phyloP scores from a whole-genome alignment of 169 alveolate species.

The Cryptosporidium felis region DNA sequence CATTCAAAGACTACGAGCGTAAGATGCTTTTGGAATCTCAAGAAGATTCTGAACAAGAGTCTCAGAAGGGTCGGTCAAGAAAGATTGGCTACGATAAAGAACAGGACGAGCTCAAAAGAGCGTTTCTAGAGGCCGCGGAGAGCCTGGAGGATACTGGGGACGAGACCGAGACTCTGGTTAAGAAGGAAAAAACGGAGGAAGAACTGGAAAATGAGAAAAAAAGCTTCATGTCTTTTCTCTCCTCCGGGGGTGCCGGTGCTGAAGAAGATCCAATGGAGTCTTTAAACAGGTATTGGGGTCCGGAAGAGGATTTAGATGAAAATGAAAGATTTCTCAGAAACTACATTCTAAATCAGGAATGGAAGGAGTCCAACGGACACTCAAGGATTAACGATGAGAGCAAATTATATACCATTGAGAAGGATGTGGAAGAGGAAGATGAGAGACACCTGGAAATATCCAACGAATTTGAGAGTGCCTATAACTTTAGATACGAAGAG shows the following conservation, averaged over 20 bases:
- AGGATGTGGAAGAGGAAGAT: conserved; percentile 81
- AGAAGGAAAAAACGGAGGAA: conserved; percentile 36
- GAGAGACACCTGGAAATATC: conserved; percentile 82
- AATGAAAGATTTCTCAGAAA: conserved; percentile 83
- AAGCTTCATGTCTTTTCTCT: conserved; percentile 52
- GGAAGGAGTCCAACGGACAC: conserved; percentile 79
- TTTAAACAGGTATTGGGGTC: conserved; percentile 72
- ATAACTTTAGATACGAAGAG: conserved; percentile 85
- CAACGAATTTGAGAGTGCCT: conserved; percentile 83
- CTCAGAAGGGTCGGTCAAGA: background rate
- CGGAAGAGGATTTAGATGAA: conserved; percentile 76
- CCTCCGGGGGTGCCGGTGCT: conserved; percentile 1
- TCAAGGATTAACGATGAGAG: conserved; percentile 51
- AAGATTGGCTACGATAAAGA: conserved; percentile 48
- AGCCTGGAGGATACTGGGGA: conserved; percentile 10
- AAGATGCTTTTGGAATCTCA: conserved; percentile 15
- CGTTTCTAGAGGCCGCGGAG: conserved; percentile 70
- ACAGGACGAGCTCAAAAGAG: conserved; percentile 63
- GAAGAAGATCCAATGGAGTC: conserved; percentile 60
- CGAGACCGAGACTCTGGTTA: conserved; percentile 36
- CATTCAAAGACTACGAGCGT: conserved; percentile 71
- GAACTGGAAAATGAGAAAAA: conserved; percentile 60
- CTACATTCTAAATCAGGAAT: conserved; percentile 83
- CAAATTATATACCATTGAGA: background rate
- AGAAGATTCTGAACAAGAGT: background rate